Conservation (phyloP, 2,329 filamentous ascomycete species). For the Lachnellula occidentalis region DNA sequence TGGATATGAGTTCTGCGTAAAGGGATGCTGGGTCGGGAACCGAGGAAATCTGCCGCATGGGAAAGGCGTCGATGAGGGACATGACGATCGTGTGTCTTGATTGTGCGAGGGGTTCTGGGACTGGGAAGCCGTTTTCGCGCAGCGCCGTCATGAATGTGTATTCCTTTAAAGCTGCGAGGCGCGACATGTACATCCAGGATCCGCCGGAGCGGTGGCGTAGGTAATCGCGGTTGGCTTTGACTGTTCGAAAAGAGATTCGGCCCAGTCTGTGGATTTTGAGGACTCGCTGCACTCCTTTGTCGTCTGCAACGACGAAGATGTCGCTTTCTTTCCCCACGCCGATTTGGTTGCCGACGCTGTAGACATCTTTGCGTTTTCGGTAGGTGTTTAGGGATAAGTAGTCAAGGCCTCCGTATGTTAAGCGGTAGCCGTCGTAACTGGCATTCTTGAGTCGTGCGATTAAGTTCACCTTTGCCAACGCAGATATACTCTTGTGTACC, state of each 20-base stretch:
- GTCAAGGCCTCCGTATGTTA: slow-evolving; percentile 94
- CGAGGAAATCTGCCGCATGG: slow-evolving; percentile 78
- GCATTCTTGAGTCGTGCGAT: slow-evolving; percentile 93
- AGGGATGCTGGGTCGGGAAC: slow-evolving; percentile 80
- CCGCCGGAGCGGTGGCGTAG: slow-evolving; percentile 73
- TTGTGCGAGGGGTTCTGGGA: slow-evolving; percentile 82
- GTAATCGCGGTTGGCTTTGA: slow-evolving; percentile 95
- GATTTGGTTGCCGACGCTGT: slow-evolving; percentile 90
- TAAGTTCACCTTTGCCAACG: slow-evolving; percentile 83
- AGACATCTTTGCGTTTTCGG: slow-evolving; percentile 71
- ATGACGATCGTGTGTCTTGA: slow-evolving; percentile 96
- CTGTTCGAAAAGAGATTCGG: slow-evolving; percentile 92
- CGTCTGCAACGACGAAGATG: slow-evolving; percentile 86
- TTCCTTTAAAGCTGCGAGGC: slow-evolving; percentile 88
- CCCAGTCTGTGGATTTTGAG: slow-evolving; percentile 95
- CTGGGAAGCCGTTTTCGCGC: slow-evolving; percentile 76
- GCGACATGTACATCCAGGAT: slow-evolving; percentile 97
- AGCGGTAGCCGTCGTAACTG: slow-evolving; percentile 93
- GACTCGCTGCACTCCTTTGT: slow-evolving; percentile 70
- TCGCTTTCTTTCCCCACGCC: slow-evolving; percentile 98
- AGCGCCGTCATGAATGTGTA: slow-evolving; percentile 91
- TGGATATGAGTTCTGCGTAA: slow-evolving; percentile 83
- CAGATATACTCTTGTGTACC: slow-evolving; percentile 82
- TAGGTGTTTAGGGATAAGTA: slow-evolving; percentile 94
- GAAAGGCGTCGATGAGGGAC: slow-evolving; percentile 87